phyloP scores from a whole-genome alignment of 1,284 basidiomycete species.

The Naganishia liquefaciens region DNA sequence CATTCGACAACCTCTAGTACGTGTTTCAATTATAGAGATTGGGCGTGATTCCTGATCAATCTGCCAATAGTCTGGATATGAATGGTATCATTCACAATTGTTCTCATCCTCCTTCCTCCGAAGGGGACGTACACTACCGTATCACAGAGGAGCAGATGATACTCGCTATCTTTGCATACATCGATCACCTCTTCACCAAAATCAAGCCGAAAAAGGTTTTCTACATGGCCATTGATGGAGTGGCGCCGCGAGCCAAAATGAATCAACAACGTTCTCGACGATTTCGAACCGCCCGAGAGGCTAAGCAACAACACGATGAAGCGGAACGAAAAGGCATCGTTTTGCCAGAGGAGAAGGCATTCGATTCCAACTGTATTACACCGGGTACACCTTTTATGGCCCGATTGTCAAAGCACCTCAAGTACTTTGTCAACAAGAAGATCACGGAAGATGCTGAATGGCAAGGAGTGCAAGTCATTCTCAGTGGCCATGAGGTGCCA shows the following conservation, averaged over 20 bases:
- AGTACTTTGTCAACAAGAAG: constrained; percentile 97
- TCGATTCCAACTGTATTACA: constrained; percentile 99
- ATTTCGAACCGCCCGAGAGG: constrained; percentile 92
- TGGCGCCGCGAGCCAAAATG: constrained; percentile 98
- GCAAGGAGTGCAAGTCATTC: constrained; percentile 85
- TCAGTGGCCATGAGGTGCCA: constrained; percentile 96
- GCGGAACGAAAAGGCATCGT: constrained; percentile 91
- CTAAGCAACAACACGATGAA: constrained; percentile 75
- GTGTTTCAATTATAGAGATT: constrained; percentile 31
- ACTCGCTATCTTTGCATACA: constrained; percentile 93
- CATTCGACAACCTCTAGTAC: constrained; percentile 56
- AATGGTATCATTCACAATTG: constrained; percentile 99
- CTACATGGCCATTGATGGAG: constrained; percentile 98
- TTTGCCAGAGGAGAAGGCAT: constrained; percentile 87
- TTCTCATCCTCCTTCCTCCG: constrained; percentile 59
- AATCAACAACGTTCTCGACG: constrained; percentile 95
- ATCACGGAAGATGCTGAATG: constrained; percentile 93
- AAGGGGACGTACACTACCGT: constrained; percentile 92
- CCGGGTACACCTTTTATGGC: constrained; percentile 98
- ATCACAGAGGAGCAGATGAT: constrained; percentile 96
- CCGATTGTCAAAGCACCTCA: constrained; percentile 81
- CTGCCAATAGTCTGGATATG: constrained; percentile 79
- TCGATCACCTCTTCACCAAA: constrained; percentile 94
- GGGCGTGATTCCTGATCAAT: constrained; percentile 58
- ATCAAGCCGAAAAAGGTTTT: constrained; percentile 96